These are phyloP conservation scores for Colletotrichum higginsianum DNA, from an alignment of 2,329 filamentous ascomycete species.

Conservation along the genomic window DNA sequence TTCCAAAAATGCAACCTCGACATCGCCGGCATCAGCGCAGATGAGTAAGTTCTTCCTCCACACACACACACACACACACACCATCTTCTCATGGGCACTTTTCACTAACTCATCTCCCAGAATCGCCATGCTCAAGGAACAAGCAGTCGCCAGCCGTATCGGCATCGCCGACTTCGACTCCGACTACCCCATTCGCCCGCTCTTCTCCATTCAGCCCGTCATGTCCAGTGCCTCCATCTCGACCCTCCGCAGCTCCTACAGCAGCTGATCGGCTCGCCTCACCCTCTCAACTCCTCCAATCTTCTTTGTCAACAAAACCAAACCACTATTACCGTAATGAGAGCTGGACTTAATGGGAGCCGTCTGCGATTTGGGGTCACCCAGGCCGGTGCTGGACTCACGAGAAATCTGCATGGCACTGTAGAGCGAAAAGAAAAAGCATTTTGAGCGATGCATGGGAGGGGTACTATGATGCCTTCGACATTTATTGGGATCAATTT, in stretches of 20 bases:
- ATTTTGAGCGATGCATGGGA: constrained; percentile 14
- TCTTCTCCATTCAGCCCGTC: constrained; percentile 36
- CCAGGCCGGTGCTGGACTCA: constrained; percentile 27
- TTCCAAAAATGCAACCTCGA: constrained; percentile 68
- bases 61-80: not conserved
- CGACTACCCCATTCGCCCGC: constrained; percentile 28
- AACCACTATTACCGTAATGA: constrained; percentile 8
- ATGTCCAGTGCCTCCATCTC: constrained; percentile 39
- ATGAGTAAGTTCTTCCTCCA: constrained; percentile 65
- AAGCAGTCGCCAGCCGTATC: constrained; percentile 65
- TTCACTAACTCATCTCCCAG: constrained; percentile 50
- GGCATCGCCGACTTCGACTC: constrained; percentile 57
- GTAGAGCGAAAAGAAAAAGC: constrained; percentile 6
- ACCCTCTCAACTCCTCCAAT: not conserved
- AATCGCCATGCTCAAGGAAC: constrained; percentile 65
- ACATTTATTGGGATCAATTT: not conserved
- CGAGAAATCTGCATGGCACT: not conserved
- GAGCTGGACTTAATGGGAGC: constrained; percentile 27
- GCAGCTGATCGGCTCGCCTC: not conserved
- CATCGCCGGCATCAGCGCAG: constrained; percentile 70
- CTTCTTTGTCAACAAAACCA: constrained; percentile 3
- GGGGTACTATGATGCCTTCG: constrained; percentile 29
- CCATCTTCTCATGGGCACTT: not conserved
- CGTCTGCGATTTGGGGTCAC: constrained; percentile 18
- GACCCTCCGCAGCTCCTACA: constrained; percentile 36